Conservation (phyloP, 2,329 filamentous ascomycete species). For the Exophiala sideris region DNA sequence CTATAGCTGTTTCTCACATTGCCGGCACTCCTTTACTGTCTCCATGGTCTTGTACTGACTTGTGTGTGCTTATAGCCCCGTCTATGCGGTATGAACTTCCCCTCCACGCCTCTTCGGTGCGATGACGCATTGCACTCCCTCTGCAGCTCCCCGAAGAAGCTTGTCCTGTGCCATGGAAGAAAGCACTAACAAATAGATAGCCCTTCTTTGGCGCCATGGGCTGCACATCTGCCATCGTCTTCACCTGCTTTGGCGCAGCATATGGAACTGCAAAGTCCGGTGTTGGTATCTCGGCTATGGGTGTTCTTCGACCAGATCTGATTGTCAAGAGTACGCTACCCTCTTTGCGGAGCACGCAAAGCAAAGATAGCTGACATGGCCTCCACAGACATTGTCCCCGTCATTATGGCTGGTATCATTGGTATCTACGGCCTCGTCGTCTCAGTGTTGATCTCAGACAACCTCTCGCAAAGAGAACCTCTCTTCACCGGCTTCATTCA, state of each 20-base stretch:
- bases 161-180: background rate
- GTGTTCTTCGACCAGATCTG: conserved; percentile 93
- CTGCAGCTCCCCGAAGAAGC: background rate
- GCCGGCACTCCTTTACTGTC: background rate
- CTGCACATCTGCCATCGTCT: conserved; percentile 91
- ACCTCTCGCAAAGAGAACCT: conserved; percentile 66
- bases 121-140: background rate
- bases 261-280: conserved; percentile 99
- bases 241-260: conserved; percentile 93
- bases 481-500: conserved; percentile 83
- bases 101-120: background rate
- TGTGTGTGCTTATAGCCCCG: conserved; percentile 63
- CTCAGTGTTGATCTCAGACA: conserved; percentile 80
- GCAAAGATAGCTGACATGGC: conserved; percentile 3
- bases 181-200: conserved; percentile 41
- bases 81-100: conserved; percentile 87
- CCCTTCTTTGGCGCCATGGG: conserved; percentile 98
- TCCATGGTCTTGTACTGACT: conserved; percentile 42
- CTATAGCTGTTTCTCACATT: background rate
- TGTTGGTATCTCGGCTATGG: conserved; percentile 97
- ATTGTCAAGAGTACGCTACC: conserved; percentile 91
- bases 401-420: conserved; percentile 99
- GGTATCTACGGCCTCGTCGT: conserved; percentile 95
- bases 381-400: conserved; percentile 23
- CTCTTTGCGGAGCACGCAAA: background rate